Evolutionary conservation across 129 eudicot genomes (phyloP).

Genomic region (Lactuca saligna): DNA sequence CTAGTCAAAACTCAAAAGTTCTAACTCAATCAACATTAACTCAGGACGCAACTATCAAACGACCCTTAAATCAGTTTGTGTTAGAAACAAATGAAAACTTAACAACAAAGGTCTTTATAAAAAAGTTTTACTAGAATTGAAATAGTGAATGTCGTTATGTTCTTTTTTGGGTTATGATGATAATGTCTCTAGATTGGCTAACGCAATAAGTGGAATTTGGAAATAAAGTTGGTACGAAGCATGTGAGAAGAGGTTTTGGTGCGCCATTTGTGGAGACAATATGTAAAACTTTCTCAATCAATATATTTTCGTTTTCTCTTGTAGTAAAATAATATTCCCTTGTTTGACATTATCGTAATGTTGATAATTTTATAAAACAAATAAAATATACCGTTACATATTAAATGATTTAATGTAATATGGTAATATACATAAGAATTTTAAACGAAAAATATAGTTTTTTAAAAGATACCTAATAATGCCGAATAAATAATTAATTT

Average conservation of each 20-base stretch:
- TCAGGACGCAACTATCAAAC: too few relatives aligned
- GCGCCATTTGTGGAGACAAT: constrained; percentile 28
- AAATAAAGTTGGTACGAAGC: constrained; percentile 12
- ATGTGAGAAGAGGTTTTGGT: constrained; percentile 25
- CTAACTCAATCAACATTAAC: too few relatives aligned
- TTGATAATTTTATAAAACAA: background rate
- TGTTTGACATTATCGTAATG: background rate
- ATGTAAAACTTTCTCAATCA: constrained; percentile 26
- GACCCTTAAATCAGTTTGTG: too few relatives aligned
- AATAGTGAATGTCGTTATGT: background rate
- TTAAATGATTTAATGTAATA: background rate
- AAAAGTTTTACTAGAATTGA: too few relatives aligned
- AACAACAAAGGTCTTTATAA: too few relatives aligned
- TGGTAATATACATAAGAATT: too few relatives aligned
- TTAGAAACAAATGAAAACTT: too few relatives aligned
- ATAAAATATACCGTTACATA: background rate
- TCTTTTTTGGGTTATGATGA: background rate
- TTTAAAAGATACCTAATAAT: background rate
- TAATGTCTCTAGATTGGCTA: constrained; percentile 2
- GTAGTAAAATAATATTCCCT: background rate
- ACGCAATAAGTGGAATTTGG: constrained; percentile 9
- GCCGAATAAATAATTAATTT: background rate
- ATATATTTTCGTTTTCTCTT: background rate
- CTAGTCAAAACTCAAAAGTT: too few relatives aligned
- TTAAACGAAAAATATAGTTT: background rate